Base-by-base conservation (phyloP, 768 basidiomycete species). In the Rhodotorula graminis region DNA sequence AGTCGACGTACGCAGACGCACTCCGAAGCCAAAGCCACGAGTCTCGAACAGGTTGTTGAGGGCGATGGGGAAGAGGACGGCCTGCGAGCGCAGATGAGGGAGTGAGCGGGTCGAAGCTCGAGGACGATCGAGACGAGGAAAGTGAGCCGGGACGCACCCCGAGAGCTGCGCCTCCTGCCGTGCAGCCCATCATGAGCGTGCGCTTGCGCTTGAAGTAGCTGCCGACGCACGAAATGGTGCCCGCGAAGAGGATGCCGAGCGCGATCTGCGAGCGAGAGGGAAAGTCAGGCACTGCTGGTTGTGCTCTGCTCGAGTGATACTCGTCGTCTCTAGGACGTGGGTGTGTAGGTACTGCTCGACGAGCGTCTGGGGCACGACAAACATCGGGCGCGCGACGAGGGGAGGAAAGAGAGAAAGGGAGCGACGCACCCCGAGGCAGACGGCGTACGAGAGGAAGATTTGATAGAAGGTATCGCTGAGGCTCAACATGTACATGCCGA, bases 221-320 rank as follows among this genome's bases (percentile, higher is more conserved):
- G 27, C 83, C 82, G 19, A 84, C 68, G 37, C 85, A 80, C 12
- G 83, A 82, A 7, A 85, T 73, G 0, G 83, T 78, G 3, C 87
- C 87, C 42, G 85, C 81, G 71, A 85, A 86, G 46, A 84, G 80
- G 59, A 85, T 72, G 11, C 86, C 87, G 42, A 83, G 81, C 3
- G 85, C 86, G 31, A 87, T 81, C 18, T 87, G 59, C 40, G 15
- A 18, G 25, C 12, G 27, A 46, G 9, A n/a, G n/a, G n/a, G n/a
- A n/a, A n/a, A n/a, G n/a, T n/a, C n/a, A n/a, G n/a, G n/a, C n/a
- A n/a, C n/a, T n/a, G n/a, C n/a, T n/a, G n/a, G n/a, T n/a, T n/a
- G n/a, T n/a, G n/a, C n/a, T n/a, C n/a, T n/a, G n/a, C n/a, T n/a
- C n/a, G n/a, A n/a, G n/a, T n/a, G n/a, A n/a, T n/a, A n/a, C n/a